Base-by-base conservation (phyloP, 2,329 filamentous ascomycete species). In the Colletotrichum echinochloae region DNA sequence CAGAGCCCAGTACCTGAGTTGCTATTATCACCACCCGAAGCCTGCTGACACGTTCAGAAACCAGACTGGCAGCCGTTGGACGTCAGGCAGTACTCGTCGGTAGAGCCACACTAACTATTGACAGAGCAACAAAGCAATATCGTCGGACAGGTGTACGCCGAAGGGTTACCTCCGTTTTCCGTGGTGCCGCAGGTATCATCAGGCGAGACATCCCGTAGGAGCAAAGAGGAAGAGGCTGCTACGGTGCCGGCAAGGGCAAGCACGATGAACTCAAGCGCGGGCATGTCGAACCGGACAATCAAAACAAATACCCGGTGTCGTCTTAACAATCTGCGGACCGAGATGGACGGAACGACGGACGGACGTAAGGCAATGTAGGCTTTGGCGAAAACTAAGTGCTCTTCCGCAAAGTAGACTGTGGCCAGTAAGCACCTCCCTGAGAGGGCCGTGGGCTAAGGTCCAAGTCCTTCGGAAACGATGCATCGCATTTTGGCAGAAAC, bases 1-100 rank as follows among this genome's bases (percentile, higher is more conserved):
- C 78, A 72, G 84, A 86, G 71, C 86, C 86, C 41, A 82, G 84
- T 49, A 82, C 69, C 65, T 6, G 65, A 60, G 41, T 56, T 55
- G 20, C 56, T 51, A 30, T 30, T 51, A 30, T 30, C 52, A n/a
- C 48, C 57, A 23, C 49, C 44, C 26, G 33, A 52, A 28, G 12
- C 41, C 28, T 68, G 59, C 5, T 30, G 54, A n/a, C 68, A 71
- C 18, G 52, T 77, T 7, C 78, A 79, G 54, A 74, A 80, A 26
- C 49, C 74, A 12, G 75, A 60, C 73, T 83, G 82, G 70, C 83
- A 84, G 30, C 80, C 82, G 1, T 70, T 75, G 39, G 76, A 76
- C 70, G 49, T 55, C 46, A 71, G 26, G 37, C 82, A 84, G 68
- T 84, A 80, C 39, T 78, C 80, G n/a, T 75, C 75, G 1, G 79